Percentiles rank a stretch among this genome's conserved stretches.
Evolutionary conservation across 345 rosid genomes (phyloP).

Genomic region (Erodium maritimum): DNA sequence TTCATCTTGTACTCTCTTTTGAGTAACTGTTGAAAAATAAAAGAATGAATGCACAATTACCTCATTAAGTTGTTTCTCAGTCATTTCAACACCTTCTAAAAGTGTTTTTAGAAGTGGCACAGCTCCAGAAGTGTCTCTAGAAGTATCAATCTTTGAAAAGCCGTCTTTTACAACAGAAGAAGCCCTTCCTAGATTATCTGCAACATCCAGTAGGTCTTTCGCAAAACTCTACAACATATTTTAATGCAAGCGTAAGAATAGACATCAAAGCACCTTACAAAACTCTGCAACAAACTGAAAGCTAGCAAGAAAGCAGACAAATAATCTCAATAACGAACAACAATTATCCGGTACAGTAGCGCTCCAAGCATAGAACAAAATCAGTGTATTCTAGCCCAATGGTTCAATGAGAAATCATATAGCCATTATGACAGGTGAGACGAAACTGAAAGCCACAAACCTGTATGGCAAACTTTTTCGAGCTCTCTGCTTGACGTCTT

Average conservation of each 20-base stretch:
- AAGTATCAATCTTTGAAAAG: constrained; percentile 52
- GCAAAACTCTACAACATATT: constrained; percentile 60
- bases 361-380: constrained; percentile 1
- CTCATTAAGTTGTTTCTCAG: constrained; percentile 85
- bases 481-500: constrained; percentile 76
- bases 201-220: constrained; percentile 67
- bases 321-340: neutral
- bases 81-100: constrained; percentile 94
- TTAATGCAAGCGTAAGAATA: neutral
- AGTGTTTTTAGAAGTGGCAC: constrained; percentile 60
- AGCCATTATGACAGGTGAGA: neutral
- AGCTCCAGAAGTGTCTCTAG: constrained; percentile 50
- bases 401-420: constrained; percentile 1
- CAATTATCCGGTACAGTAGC: neutral
- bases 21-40: no score
- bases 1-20: neutral
- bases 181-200: constrained; percentile 91
- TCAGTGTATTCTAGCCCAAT: neutral
- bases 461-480: constrained; percentile 86
- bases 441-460: constrained; percentile 18
- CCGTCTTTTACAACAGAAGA: constrained; percentile 72
- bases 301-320: neutral
- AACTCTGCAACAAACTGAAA: neutral
- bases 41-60: constrained; percentile 17
- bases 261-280: neutral